Conservation (phyloP, 805 yeast genomes). For the Saccharomyces eubayanus region DNA sequence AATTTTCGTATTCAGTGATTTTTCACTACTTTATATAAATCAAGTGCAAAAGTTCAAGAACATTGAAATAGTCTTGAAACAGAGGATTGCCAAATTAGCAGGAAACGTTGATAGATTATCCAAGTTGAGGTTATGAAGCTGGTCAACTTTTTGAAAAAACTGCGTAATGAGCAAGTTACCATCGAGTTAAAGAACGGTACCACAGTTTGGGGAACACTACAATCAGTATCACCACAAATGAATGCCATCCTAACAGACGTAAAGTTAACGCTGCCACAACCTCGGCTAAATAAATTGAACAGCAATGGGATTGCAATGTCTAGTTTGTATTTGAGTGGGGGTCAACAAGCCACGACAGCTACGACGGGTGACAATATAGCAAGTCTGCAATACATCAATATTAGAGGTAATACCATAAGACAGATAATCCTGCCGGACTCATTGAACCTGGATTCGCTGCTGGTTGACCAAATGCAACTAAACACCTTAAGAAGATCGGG, state of each 20-base stretch:
- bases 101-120: neutral
- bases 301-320: slow-evolving; percentile 17
- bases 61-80: neutral
- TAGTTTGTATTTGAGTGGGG: slow-evolving; percentile 18
- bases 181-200: slow-evolving; percentile 90
- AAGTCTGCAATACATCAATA: slow-evolving; percentile 62
- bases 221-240: slow-evolving; percentile 85
- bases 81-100: neutral
- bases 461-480: slow-evolving; percentile 38
- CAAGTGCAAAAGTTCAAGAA: neutral
- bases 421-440: slow-evolving; percentile 80
- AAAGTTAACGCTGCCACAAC: slow-evolving; percentile 51
- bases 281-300: slow-evolving; percentile 6
- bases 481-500: slow-evolving; percentile 24
- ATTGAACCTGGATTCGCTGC: slow-evolving; percentile 57
- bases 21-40: neutral
- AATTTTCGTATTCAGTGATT: neutral
- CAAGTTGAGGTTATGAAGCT: slow-evolving; percentile 19
- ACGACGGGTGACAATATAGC: slow-evolving; percentile 27
- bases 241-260: slow-evolving; percentile 75
- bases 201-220: slow-evolving; percentile 71
- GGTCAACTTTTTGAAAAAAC: slow-evolving; percentile 62
- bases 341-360: slow-evolving; percentile 3
- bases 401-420: slow-evolving; percentile 85
- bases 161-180: slow-evolving; percentile 78